These are phyloP conservation scores for Amylocarpus encephaloides DNA, from an alignment of 2,329 filamentous ascomycete species.

Conservation along the genomic window DNA sequence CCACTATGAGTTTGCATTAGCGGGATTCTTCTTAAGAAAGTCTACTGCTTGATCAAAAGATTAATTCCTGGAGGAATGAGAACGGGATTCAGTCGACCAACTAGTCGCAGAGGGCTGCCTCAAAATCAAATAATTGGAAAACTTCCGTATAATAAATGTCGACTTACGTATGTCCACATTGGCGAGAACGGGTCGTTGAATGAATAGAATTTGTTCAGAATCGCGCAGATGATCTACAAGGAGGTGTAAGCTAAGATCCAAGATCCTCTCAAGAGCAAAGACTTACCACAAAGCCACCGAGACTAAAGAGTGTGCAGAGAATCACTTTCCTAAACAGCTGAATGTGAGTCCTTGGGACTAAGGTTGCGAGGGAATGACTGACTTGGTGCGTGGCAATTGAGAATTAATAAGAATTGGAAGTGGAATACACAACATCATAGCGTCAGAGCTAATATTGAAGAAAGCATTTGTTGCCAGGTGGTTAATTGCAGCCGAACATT, in stretches of 20 bases:
- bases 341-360: slow-evolving; percentile 19
- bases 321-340: slow-evolving; percentile 46
- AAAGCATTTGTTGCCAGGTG: slow-evolving; percentile 53
- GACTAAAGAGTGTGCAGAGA: slow-evolving; percentile 40
- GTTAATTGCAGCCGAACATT: slow-evolving; percentile 51
- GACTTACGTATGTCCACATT: slow-evolving; percentile 26
- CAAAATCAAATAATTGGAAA: neutral
- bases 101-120: neutral
- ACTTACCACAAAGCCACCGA: slow-evolving; percentile 43
- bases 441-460: slow-evolving; percentile 54
- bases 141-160: no score
- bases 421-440: slow-evolving; percentile 53
- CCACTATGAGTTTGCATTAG: slow-evolving; percentile 32
- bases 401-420: slow-evolving; percentile 43
- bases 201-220: slow-evolving; percentile 44
- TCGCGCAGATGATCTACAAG: slow-evolving; percentile 41
- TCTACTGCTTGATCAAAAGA: neutral
- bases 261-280: neutral
- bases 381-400: slow-evolving; percentile 34
- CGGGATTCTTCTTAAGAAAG: neutral
- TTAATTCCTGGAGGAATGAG: no score
- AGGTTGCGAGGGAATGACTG: slow-evolving; percentile 24
- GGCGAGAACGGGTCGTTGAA: slow-evolving; percentile 32
- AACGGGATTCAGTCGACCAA: neutral
- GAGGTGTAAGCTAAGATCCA: neutral